A percentile compares a stretch with the other conserved stretches of the same genome.
These are phyloP conservation scores for Dioscorea dumetorum DNA, from an alignment of 106 monocot species.

Conservation along the genomic window DNA sequence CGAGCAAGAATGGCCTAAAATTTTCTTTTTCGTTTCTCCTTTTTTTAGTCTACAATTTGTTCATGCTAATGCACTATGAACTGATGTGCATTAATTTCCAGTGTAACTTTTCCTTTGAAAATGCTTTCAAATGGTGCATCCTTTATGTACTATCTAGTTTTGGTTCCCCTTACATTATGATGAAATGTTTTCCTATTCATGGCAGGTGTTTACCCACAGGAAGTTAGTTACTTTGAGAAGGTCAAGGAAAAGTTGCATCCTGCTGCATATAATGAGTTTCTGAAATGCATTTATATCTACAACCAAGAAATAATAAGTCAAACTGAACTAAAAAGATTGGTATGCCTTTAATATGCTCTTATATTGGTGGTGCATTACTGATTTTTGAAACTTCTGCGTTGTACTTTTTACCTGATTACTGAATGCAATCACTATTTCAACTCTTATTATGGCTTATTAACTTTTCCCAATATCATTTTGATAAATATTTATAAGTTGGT, in stretches of 20 bases:
- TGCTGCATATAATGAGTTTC: conserved; percentile 85
- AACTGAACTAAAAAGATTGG: conserved; percentile 78
- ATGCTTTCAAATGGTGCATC: too few relatives aligned
- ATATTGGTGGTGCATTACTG: background rate
- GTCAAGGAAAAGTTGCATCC: conserved; percentile 83
- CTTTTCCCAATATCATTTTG: too few relatives aligned
- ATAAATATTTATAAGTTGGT: too few relatives aligned
- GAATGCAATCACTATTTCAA: background rate
- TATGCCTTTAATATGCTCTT: conserved; percentile 9
- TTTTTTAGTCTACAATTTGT: too few relatives aligned
- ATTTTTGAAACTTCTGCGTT: background rate
- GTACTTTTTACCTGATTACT: background rate
- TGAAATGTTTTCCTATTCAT: background rate
- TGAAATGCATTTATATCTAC: conserved; percentile 94
- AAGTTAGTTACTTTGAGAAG: conserved; percentile 83
- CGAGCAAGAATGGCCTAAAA: too few relatives aligned
- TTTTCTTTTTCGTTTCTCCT: too few relatives aligned
- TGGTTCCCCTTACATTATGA: too few relatives aligned
- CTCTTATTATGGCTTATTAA: background rate
- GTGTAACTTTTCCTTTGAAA: too few relatives aligned
- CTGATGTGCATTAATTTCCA: too few relatives aligned
- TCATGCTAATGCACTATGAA: too few relatives aligned
- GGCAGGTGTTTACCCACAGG: conserved; percentile 69
- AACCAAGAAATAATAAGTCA: conserved; percentile 87
- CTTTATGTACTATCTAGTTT: too few relatives aligned